Percentiles rank a stretch among this genome's conserved stretches.
Conservation (phyloP, 768 basidiomycete genomes). For the Russula earlei region DNA sequence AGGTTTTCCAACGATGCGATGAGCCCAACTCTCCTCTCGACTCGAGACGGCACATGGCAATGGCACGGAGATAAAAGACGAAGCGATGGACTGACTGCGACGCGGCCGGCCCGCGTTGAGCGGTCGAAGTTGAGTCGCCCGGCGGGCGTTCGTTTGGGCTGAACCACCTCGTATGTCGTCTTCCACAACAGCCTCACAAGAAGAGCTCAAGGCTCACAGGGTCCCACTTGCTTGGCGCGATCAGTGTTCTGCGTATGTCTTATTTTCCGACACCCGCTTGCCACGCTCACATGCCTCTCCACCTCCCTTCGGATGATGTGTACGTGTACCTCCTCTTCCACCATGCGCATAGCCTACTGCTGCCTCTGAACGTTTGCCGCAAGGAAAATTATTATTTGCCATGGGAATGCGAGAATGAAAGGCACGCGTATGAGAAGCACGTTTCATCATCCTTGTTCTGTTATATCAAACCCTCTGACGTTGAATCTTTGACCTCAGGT, state of each 20-base stretch:
- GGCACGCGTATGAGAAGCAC: slow-evolving; percentile 79
- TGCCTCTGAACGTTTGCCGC: slow-evolving; percentile 84
- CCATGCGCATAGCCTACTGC: slow-evolving; percentile 48
- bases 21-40: no score
- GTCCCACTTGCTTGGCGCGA: slow-evolving; percentile 84
- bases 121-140: no score
- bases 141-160: no score
- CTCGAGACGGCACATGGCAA: no score
- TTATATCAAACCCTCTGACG: background rate
- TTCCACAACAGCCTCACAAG: slow-evolving; percentile 72
- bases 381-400: slow-evolving; percentile 67
- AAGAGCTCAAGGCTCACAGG: slow-evolving; percentile 62
- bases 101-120: no score
- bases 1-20: no score
- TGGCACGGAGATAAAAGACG: no score
- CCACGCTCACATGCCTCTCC: background rate
- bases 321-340: background rate
- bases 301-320: background rate
- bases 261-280: background rate
- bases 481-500: slow-evolving; percentile 38
- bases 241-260: slow-evolving; percentile 79
- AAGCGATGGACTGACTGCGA: no score
- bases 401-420: slow-evolving; percentile 92
- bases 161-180: slow-evolving; percentile 24
- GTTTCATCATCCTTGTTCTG: slow-evolving; percentile 23